These are phyloP conservation scores for Quercus bicolor DNA, from an alignment of 306 rosid genomes.

Conservation along the genomic window DNA sequence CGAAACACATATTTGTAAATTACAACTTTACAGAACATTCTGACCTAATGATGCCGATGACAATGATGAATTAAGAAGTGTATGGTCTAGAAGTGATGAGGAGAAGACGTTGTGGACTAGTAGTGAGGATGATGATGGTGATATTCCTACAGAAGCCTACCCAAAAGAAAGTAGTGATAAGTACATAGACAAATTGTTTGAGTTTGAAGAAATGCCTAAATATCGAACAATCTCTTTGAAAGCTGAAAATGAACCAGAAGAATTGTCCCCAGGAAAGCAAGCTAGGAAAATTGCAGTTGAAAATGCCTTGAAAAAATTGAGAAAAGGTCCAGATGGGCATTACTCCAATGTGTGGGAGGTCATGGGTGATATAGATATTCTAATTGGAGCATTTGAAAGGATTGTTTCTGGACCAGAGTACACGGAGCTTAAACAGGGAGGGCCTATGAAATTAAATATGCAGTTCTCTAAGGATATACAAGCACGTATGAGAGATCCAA, in stretches of 20 bases:
- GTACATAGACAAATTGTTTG: conserved; percentile 68
- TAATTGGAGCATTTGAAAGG: conserved; percentile 81
- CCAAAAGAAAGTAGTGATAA: conserved; percentile 77
- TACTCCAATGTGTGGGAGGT: conserved; percentile 78
- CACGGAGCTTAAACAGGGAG: conserved; percentile 74
- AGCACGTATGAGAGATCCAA: conserved; percentile 78
- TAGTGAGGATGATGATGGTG: conserved; percentile 73
- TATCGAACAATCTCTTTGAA: conserved; percentile 70
- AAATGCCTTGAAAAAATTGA: conserved; percentile 75
- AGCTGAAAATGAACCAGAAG: conserved; percentile 74
- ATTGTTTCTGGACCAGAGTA: conserved; percentile 84
- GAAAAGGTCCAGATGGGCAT: conserved; percentile 85
- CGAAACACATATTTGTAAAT: too few species aligned
- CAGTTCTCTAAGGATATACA: conserved; percentile 86
- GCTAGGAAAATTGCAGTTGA: conserved; percentile 82
- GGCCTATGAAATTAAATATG: conserved; percentile 62
- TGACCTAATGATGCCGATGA: conserved; percentile 31
- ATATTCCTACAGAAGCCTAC: conserved; percentile 76
- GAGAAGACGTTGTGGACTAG: conserved; percentile 93
- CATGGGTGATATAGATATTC: conserved; percentile 77
- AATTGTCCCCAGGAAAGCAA: conserved; percentile 82
- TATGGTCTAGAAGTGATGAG: conserved; percentile 84
- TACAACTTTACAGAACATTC: too few species aligned
- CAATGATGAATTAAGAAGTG: conserved; percentile 78
- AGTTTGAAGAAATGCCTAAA: conserved; percentile 81